Percentiles rank a stretch among this genome's conserved stretches.
These are phyloP conservation scores for Flueggea neowawraea DNA, from an alignment of 441 rosid genomes.

Conservation along the genomic window DNA sequence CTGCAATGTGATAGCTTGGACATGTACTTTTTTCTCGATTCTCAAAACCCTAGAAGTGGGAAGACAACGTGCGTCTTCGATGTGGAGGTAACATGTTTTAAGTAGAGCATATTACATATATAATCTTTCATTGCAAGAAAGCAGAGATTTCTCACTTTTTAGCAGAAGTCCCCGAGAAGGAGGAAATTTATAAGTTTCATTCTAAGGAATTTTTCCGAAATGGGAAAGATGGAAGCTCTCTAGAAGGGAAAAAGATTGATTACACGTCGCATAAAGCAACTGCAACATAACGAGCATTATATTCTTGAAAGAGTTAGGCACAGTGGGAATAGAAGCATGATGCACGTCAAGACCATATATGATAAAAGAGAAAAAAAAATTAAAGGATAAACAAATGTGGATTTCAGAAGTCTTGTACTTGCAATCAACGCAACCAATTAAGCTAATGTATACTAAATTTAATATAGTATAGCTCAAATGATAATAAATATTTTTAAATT, in stretches of 20 bases:
- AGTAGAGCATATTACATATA: slow-evolving; percentile 1
- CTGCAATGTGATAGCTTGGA: slow-evolving; percentile 8
- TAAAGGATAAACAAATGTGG: no score
- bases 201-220: slow-evolving; percentile 14
- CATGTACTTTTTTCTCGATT: background rate
- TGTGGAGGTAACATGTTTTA: background rate
- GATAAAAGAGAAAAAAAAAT: no score
- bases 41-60: no score
- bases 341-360: no score
- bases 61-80: no score
- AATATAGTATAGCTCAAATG: no score
- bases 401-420: no score
- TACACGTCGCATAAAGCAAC: background rate
- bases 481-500: no score
- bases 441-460: no score
- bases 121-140: slow-evolving; percentile 1
- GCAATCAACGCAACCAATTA: no score
- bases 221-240: slow-evolving; percentile 12
- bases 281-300: background rate
- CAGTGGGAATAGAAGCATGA: no score
- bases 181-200: background rate
- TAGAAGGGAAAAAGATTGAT: background rate
- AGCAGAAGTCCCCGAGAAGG: slow-evolving; percentile 15
- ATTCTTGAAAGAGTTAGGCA: no score
- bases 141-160: slow-evolving; percentile 7